Conservation (phyloP, 495 filamentous ascomycete genomes). For the Penicillium goetzii region DNA sequence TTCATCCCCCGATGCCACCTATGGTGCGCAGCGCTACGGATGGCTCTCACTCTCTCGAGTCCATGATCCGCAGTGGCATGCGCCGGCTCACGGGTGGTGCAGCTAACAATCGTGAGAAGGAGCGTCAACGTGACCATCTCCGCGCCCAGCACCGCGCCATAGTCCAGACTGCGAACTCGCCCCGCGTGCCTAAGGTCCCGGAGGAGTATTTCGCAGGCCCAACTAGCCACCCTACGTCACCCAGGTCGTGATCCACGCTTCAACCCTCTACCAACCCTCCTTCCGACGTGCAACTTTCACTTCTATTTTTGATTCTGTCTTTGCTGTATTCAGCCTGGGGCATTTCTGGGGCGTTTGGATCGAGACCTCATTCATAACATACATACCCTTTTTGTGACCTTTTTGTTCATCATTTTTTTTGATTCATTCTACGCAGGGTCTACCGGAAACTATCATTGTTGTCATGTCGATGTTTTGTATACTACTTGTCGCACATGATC, state of each 20-base stretch:
- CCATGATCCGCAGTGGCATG: slow-evolving; percentile 68
- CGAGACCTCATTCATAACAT: slow-evolving; percentile 25
- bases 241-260: slow-evolving; percentile 28
- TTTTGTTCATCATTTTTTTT: background rate
- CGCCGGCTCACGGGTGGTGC: slow-evolving; percentile 67
- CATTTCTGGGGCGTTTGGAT: slow-evolving; percentile 33
- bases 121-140: slow-evolving; percentile 62
- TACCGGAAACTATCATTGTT: background rate
- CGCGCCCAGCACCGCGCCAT: slow-evolving; percentile 54
- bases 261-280: background rate
- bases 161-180: slow-evolving; percentile 49
- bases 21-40: slow-evolving; percentile 48
- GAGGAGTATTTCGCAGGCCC: slow-evolving; percentile 53
- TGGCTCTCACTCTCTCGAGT: slow-evolving; percentile 66
- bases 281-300: background rate
- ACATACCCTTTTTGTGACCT: slow-evolving; percentile 22
- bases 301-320: slow-evolving; percentile 14
- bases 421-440: background rate
- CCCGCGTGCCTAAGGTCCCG: slow-evolving; percentile 68
- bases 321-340: slow-evolving; percentile 18
- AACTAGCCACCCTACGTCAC: slow-evolving; percentile 47
- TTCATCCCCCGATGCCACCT: slow-evolving; percentile 53
- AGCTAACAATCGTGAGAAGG: slow-evolving; percentile 57
- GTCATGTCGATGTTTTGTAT: slow-evolving; percentile 9
- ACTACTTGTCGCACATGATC: background rate